Evolutionary conservation across 768 basidiomycete genomes (phyloP).

Genomic region (Lenzites betulinus): DNA sequence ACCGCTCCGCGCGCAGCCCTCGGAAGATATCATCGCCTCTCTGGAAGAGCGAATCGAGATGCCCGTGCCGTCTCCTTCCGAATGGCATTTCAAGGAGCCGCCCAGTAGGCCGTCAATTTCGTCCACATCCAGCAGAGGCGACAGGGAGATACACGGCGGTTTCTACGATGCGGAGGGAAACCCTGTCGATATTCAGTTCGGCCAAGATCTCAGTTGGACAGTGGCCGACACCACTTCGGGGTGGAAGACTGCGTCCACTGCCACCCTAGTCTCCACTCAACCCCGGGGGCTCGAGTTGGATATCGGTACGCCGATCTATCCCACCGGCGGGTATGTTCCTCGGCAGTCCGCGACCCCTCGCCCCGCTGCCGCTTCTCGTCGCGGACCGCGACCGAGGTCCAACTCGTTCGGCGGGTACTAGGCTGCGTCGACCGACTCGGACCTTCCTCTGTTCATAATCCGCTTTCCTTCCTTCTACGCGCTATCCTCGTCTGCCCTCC

Average conservation of each 20-base stretch:
- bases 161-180: not conserved
- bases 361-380: not conserved
- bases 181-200: not conserved
- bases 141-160: not conserved
- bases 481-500: not conserved
- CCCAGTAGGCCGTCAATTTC: not conserved
- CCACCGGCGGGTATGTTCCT: not conserved
- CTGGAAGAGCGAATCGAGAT: not conserved
- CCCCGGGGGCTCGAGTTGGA: not conserved
- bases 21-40: not conserved
- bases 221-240: not conserved
- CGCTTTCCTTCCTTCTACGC: not conserved
- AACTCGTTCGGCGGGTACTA: constrained; percentile 10
- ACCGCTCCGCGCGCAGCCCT: no score
- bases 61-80: not conserved
- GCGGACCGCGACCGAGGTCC: constrained; percentile 1
- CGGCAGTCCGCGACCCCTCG: not conserved
- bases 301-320: not conserved
- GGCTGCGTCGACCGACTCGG: not conserved
- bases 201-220: not conserved
- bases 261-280: not conserved
- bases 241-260: not conserved
- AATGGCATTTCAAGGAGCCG: not conserved
- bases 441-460: not conserved
- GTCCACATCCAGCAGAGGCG: not conserved